Percentiles rank a stretch among this genome's conserved stretches.
Evolutionary conservation across 148 eudicot genomes (phyloP).

Genomic region (Fagopyrum esculentum): DNA sequence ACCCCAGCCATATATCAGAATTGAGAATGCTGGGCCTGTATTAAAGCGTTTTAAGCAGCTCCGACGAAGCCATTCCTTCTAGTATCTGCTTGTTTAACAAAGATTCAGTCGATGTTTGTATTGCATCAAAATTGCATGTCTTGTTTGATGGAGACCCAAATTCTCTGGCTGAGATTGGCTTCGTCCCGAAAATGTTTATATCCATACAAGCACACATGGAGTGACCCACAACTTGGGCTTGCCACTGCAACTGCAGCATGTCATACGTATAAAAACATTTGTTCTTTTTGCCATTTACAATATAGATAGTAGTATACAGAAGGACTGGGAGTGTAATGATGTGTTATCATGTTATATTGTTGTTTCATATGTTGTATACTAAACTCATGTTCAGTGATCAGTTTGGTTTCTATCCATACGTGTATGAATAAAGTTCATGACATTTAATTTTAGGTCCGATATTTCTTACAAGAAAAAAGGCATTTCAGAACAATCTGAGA

Average conservation of each 20-base stretch:
- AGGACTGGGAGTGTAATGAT: neutral
- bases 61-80: neutral
- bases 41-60: constrained; percentile 25
- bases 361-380: neutral
- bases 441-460: neutral
- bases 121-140: neutral
- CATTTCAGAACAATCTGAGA: too few relatives aligned
- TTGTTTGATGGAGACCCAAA: neutral
- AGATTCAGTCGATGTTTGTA: neutral
- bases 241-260: neutral
- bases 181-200: neutral
- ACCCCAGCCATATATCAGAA: constrained; percentile 75
- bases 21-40: constrained; percentile 90
- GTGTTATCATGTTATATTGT: neutral
- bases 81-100: neutral
- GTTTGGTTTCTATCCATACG: neutral
- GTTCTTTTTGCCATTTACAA: neutral
- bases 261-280: neutral
- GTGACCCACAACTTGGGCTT: constrained; percentile 1
- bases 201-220: constrained; percentile 1
- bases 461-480: too few relatives aligned
- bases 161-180: neutral
- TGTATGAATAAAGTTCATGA: neutral
- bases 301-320: neutral
- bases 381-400: neutral